These are phyloP conservation scores for Plasmopara muralis DNA, from an alignment of 352 stramenopile species.

Conservation along the genomic window DNA sequence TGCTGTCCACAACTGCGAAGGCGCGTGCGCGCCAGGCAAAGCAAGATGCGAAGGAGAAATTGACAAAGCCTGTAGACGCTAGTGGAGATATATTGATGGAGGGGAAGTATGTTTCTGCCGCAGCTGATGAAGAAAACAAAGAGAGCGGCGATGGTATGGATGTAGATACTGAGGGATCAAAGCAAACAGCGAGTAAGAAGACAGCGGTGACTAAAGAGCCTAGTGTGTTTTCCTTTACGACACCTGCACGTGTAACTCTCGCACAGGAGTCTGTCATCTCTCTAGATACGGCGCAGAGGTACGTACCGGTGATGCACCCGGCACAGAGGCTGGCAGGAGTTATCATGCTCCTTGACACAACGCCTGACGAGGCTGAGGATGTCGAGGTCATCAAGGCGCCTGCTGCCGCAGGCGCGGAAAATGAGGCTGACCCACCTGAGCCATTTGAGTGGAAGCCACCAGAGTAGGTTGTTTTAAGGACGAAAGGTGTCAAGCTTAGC, in stretches of 20 bases:
- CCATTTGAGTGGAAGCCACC: conserved; percentile 95
- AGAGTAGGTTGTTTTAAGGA: conserved; percentile 35
- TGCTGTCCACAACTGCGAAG: conserved; percentile 97
- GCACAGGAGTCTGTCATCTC: conserved; percentile 87
- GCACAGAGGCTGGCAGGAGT: conserved; percentile 83
- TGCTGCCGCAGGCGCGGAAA: conserved; percentile 83
- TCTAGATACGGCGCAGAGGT: conserved; percentile 90
- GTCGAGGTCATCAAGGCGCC: conserved; percentile 91
- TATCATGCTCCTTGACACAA: conserved; percentile 94
- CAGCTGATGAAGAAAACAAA: conserved; percentile 45
- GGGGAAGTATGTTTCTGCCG: conserved; percentile 30
- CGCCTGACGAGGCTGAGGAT: conserved; percentile 89
- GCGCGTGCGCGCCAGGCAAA: conserved; percentile 92
- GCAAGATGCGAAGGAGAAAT: conserved; percentile 85
- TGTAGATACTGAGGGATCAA: conserved; percentile 51
- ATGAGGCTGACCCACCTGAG: conserved; percentile 92
- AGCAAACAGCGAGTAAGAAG: conserved; percentile 36
- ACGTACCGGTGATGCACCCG: conserved; percentile 74
- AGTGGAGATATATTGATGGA: conserved; percentile 49
- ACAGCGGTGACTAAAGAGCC: conserved; percentile 79
- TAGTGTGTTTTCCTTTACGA: conserved; percentile 88
- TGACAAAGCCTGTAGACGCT: conserved; percentile 36
- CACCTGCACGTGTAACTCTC: conserved; percentile 91
- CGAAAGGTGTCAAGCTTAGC: conserved; percentile 15
- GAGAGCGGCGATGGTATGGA: conserved; percentile 55